Conservation (phyloP, 2,329 filamentous ascomycete species). For the Zalaria obscura region DNA sequence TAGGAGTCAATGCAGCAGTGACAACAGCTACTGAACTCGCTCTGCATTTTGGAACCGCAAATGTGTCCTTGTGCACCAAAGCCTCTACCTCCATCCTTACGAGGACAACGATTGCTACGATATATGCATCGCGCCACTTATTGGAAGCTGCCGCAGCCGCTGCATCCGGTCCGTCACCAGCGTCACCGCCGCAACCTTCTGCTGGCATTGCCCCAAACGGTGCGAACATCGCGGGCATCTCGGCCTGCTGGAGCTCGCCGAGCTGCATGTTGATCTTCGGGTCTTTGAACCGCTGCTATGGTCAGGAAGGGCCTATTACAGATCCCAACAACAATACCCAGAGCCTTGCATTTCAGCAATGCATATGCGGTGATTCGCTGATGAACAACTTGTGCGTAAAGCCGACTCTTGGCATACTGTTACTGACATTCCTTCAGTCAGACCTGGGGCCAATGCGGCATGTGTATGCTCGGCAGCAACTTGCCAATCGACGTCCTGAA, state of each 20-base stretch:
- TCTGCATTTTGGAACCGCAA: no score
- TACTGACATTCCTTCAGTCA: neutral
- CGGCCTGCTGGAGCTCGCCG: neutral
- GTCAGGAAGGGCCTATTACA: neutral
- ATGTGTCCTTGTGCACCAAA: no score
- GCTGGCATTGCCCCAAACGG: neutral
- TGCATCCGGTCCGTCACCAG: no score
- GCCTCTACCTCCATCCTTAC: no score
- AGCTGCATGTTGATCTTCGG: neutral
- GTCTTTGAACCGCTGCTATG: neutral
- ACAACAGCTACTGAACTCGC: no score
- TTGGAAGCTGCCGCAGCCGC: no score
- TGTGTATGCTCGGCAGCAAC: neutral
- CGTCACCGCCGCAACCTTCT: no score
- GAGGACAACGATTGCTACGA: no score
- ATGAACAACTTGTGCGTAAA: neutral
- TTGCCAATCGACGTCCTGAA: neutral
- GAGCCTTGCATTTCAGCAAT: neutral
- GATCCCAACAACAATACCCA: neutral
- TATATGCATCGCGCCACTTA: no score
- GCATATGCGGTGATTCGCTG: neutral
- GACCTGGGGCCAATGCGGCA: neutral
- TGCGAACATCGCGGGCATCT: neutral
- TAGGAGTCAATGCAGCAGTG: no score
- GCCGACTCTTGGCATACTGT: neutral